Evolutionary conservation across 2,329 filamentous ascomycete genomes (phyloP).

Genomic region (Phialemonium atrogriseum): DNA sequence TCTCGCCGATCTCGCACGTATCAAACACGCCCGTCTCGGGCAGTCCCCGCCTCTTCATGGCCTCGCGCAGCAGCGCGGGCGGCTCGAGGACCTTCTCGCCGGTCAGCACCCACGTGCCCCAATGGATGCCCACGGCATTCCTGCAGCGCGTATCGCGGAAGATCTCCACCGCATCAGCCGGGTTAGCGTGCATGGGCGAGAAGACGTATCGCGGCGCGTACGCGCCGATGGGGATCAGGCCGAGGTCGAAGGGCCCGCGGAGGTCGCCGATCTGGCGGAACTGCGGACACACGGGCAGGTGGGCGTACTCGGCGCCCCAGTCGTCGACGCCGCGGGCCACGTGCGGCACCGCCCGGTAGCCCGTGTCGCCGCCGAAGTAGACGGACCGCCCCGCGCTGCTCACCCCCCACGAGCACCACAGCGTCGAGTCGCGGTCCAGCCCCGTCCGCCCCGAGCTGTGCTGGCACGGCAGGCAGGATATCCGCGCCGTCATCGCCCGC

Average conservation of each 20-base stretch:
- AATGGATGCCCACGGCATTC: conserved; percentile 79
- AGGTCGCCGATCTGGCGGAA: conserved; percentile 76
- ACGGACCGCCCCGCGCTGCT: conserved; percentile 66
- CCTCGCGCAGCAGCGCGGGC: conserved; percentile 61
- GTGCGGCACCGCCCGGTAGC: conserved; percentile 70
- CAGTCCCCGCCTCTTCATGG: conserved; percentile 58
- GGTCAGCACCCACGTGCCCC: conserved; percentile 85
- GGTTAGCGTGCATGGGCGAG: conserved; percentile 77
- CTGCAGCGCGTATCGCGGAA: conserved; percentile 76
- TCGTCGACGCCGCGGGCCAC: conserved; percentile 57
- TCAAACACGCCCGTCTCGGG: conserved; percentile 70
- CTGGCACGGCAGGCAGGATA: conserved; percentile 78
- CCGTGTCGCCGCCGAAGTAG: conserved; percentile 86
- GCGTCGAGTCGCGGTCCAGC: conserved; percentile 64
- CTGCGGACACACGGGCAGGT: conserved; percentile 68
- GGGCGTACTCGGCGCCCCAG: conserved; percentile 57
- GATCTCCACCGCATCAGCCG: conserved; percentile 81
- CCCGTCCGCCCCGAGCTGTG: conserved; percentile 64
- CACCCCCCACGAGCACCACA: conserved; percentile 86
- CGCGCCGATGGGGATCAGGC: conserved; percentile 87
- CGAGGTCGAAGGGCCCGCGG: conserved; percentile 81
- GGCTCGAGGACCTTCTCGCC: conserved; percentile 81
- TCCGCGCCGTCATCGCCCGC: conserved; percentile 60
- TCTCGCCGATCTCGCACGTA: conserved; percentile 78
- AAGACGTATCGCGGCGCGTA: conserved; percentile 69